Conservation (phyloP, 2,329 filamentous ascomycete species). For the Fusarium sp. region DNA sequence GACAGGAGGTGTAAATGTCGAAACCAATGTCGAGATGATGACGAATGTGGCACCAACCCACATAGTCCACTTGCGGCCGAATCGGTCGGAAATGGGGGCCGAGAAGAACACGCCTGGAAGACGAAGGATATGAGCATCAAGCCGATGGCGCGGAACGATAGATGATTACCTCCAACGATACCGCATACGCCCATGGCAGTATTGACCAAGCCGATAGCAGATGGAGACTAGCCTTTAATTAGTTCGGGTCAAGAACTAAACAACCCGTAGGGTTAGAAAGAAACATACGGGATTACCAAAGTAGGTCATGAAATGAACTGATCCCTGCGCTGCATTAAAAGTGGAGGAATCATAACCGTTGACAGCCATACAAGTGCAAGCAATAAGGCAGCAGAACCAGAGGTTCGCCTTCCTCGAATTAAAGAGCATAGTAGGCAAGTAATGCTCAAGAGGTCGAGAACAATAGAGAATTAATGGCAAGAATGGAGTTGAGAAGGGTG, state of each 20-base stretch:
- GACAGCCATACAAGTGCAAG: slow-evolving; percentile 16
- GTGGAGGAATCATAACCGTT: slow-evolving; percentile 17
- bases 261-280: background rate
- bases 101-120: slow-evolving; percentile 13
- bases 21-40: slow-evolving; percentile 9
- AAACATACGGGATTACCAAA: slow-evolving; percentile 11
- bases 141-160: background rate
- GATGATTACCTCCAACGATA: background rate
- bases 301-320: slow-evolving; percentile 24
- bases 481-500: background rate
- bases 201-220: slow-evolving; percentile 10
- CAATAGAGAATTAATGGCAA: background rate
- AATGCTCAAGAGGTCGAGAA: background rate
- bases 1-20: slow-evolving; percentile 10
- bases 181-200: slow-evolving; percentile 8
- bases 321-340: slow-evolving; percentile 14
- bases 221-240: background rate
- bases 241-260: background rate
- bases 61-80: slow-evolving; percentile 17
- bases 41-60: background rate
- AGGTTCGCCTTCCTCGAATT: slow-evolving; percentile 18
- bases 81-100: background rate
- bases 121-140: background rate
- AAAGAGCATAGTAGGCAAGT: background rate
- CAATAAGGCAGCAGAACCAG: slow-evolving; percentile 17